Conservation (phyloP, 2,329 filamentous ascomycete genomes). For the Apiospora koreana region DNA sequence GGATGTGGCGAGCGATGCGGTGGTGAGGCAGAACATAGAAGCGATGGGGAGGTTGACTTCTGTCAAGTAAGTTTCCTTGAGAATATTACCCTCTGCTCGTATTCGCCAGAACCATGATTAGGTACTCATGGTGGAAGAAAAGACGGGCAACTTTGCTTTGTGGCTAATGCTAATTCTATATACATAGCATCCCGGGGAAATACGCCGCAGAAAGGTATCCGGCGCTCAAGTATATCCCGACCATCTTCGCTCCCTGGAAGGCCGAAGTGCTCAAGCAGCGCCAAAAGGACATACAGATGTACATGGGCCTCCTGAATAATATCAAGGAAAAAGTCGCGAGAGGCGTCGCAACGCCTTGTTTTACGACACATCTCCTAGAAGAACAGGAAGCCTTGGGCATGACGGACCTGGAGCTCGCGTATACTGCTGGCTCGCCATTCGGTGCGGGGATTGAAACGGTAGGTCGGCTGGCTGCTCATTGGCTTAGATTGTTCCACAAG, state of each 20-base stretch:
- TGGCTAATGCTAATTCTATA: background rate
- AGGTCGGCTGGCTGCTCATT: slow-evolving; percentile 20
- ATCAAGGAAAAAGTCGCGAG: slow-evolving; percentile 34
- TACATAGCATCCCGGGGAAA: slow-evolving; percentile 34
- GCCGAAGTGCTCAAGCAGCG: slow-evolving; percentile 36
- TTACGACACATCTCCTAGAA: slow-evolving; percentile 43
- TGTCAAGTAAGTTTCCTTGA: slow-evolving; percentile 38
- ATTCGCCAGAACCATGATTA: too few relatives aligned
- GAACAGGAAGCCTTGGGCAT: slow-evolving; percentile 42
- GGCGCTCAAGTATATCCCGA: slow-evolving; percentile 38
- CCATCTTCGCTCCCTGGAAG: slow-evolving; percentile 42
- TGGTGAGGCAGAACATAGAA: slow-evolving; percentile 39
- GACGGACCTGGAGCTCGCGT: slow-evolving; percentile 43
- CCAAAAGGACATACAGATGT: slow-evolving; percentile 35
- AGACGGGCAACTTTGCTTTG: too few relatives aligned
- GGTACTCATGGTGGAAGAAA: too few relatives aligned
- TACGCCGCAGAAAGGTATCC: slow-evolving; percentile 44
- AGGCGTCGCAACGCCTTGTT: slow-evolving; percentile 39
- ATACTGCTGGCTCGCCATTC: slow-evolving; percentile 46
- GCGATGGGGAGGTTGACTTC: slow-evolving; percentile 44
- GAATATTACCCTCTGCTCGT: too few relatives aligned
- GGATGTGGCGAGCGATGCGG: slow-evolving; percentile 36
- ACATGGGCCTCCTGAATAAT: slow-evolving; percentile 42
- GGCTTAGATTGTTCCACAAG: background rate
- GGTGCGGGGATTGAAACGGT: slow-evolving; percentile 46